Evolutionary conservation across 2,329 filamentous ascomycete species (phyloP).

Genomic region (Orbilia oligospora): DNA sequence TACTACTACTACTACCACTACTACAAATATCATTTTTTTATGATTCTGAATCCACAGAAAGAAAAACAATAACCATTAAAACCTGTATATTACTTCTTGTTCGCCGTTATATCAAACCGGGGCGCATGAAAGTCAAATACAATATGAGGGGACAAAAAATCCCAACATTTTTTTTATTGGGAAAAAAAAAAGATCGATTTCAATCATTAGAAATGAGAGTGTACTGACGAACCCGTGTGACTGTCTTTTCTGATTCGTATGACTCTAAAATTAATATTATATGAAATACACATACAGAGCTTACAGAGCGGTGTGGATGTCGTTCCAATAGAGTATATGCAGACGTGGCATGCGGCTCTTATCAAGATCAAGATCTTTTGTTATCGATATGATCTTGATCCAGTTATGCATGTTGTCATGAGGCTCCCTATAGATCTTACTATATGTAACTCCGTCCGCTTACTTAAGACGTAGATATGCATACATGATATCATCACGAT

Average conservation of each 20-base stretch:
- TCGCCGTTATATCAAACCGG: conserved; percentile 36
- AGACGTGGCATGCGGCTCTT: conserved; percentile 3
- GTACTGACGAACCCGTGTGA: conserved; percentile 7
- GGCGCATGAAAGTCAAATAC: conserved; percentile 47
- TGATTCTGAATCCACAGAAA: not conserved
- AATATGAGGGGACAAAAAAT: conserved; percentile 10
- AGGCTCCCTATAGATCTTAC: not conserved
- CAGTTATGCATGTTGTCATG: not conserved
- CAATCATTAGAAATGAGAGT: too few species aligned
- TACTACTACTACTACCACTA: not conserved
- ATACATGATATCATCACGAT: too few species aligned
- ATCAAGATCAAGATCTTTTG: not conserved
- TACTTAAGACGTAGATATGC: not conserved
- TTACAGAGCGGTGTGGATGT: too few species aligned
- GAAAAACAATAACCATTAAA: not conserved
- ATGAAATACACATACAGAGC: too few species aligned
- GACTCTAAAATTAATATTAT: too few species aligned
- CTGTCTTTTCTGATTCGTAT: conserved; percentile 38
- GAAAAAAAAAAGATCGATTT: too few species aligned
- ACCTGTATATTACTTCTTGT: conserved; percentile 55
- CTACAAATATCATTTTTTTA: not conserved
- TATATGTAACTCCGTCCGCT: too few species aligned
- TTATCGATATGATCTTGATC: not conserved
- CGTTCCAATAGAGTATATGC: not conserved
- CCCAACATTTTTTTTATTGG: not conserved